These are phyloP conservation scores for Massariosphaeria phaeospora DNA, from an alignment of 495 filamentous ascomycete genomes.

Conservation along the genomic window DNA sequence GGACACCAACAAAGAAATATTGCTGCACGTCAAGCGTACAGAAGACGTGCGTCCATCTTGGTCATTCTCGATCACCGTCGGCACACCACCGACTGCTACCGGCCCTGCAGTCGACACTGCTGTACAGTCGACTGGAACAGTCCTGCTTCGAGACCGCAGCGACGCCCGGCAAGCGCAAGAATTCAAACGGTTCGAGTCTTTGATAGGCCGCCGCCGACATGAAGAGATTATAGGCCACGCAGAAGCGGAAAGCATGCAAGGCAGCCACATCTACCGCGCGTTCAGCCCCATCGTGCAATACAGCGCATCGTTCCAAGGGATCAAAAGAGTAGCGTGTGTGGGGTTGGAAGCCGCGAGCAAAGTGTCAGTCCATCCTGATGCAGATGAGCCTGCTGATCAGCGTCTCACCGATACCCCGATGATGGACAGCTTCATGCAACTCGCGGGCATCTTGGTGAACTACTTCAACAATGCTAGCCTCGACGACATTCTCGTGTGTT, in stretches of 20 bases:
- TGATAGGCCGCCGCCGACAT: neutral
- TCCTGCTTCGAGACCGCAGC: neutral
- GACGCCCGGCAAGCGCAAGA: neutral
- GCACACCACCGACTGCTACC: neutral
- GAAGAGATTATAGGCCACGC: neutral
- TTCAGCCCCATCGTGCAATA: neutral
- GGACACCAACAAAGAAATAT: neutral
- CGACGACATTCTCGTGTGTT: conserved; percentile 5
- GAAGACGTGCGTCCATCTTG: neutral
- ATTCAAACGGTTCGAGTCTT: neutral
- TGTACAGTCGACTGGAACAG: neutral
- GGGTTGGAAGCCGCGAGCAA: neutral
- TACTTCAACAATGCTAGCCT: conserved; percentile 28
- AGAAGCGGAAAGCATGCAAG: neutral
- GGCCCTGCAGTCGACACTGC: neutral
- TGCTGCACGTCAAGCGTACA: neutral
- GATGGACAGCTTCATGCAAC: conserved; percentile 44
- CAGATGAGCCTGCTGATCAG: neutral
- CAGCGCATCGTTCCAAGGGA: neutral
- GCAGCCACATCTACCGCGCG: neutral
- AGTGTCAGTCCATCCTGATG: neutral
- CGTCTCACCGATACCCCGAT: neutral
- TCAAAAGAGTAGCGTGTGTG: neutral
- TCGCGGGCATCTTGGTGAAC: conserved; percentile 45
- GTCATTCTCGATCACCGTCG: neutral